These are phyloP conservation scores for Kalmanozyma brasiliensis DNA, from an alignment of 1,284 basidiomycete genomes.

Conservation along the genomic window DNA sequence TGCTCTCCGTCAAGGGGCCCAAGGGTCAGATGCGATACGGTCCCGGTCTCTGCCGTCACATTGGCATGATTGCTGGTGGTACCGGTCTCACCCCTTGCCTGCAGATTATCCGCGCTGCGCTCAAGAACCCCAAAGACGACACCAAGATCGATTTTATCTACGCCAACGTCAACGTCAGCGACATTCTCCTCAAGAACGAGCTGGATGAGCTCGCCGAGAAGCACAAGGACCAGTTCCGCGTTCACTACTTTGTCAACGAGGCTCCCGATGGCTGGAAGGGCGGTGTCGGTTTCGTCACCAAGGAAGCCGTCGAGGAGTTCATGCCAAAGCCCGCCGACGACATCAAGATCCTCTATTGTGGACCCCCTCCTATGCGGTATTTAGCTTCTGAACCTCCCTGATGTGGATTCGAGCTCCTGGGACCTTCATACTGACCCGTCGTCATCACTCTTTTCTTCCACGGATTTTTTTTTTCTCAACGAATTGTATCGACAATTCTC, in stretches of 20 bases:
- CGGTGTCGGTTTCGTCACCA: constrained; percentile 89
- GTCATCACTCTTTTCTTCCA: no score
- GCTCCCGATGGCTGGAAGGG: constrained; percentile 86
- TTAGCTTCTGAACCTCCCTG: no score
- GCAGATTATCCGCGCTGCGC: constrained; percentile 89
- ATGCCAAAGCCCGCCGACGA: constrained; percentile 62
- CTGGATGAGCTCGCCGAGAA: constrained; percentile 80
- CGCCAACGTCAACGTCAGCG: constrained; percentile 79
- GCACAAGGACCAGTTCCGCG: constrained; percentile 76
- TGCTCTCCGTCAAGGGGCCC: constrained; percentile 89
- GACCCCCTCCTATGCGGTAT: constrained; percentile 95
- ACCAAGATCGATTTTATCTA: constrained; percentile 94
- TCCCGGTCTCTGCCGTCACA: constrained; percentile 69
- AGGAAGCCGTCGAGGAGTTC: constrained; percentile 84
- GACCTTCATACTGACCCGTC: no score
- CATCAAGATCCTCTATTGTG: constrained; percentile 69
- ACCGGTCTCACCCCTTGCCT: constrained; percentile 86
- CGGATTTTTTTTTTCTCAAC: no score
- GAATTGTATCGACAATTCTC: no score
- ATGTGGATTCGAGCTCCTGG: no score
- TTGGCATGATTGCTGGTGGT: constrained; percentile 95
- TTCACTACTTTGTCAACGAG: constrained; percentile 92
- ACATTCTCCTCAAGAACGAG: constrained; percentile 80
- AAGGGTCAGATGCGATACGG: constrained; percentile 80
- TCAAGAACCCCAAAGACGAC: constrained; percentile 84